Evolutionary conservation across 805 yeast species (phyloP).

Genomic region (Ogataea haglerorum): DNA sequence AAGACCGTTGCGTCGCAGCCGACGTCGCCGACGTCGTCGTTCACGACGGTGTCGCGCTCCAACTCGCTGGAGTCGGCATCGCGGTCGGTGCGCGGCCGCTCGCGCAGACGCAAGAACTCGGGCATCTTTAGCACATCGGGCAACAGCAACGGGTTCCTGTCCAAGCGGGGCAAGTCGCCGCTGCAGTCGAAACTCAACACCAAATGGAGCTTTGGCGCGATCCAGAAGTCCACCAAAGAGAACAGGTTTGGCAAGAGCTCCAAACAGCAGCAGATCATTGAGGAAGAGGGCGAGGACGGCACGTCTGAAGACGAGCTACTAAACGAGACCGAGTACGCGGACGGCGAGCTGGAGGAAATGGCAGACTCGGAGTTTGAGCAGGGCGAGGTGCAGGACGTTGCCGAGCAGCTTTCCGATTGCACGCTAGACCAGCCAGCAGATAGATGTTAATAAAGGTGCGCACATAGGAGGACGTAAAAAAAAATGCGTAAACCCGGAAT

Average conservation of each 20-base stretch:
- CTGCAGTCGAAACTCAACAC: slow-evolving; percentile 28
- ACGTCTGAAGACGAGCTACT: slow-evolving; percentile 11
- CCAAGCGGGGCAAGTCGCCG: slow-evolving; percentile 34
- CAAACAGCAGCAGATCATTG: slow-evolving; percentile 23
- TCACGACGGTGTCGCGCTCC: slow-evolving; percentile 32
- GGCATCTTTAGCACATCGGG: slow-evolving; percentile 9
- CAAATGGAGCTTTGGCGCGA: slow-evolving; percentile 26
- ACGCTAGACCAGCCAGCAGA: slow-evolving; percentile 2
- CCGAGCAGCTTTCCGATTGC: slow-evolving; percentile 10
- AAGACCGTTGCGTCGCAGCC: slow-evolving; percentile 24
- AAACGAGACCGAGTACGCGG: slow-evolving; percentile 14
- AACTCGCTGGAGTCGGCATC: slow-evolving; percentile 36
- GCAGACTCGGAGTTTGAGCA: slow-evolving; percentile 10
- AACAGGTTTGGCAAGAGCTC: slow-evolving; percentile 14
- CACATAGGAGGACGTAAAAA: not conserved
- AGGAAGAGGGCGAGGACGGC: slow-evolving; percentile 23
- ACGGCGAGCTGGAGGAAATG: slow-evolving; percentile 13
- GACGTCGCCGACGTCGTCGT: slow-evolving; percentile 35
- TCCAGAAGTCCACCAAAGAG: slow-evolving; percentile 7
- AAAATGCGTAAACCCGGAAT: slow-evolving; percentile 28
- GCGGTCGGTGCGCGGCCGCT: slow-evolving; percentile 26
- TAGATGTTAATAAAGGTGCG: not conserved
- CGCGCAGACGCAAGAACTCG: slow-evolving; percentile 18
- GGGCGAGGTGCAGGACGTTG: slow-evolving; percentile 7
- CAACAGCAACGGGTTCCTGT: slow-evolving; percentile 10